Base-by-base conservation (phyloP, 139 green algal genomes). In the Tetratostichococcus sp. region DNA sequence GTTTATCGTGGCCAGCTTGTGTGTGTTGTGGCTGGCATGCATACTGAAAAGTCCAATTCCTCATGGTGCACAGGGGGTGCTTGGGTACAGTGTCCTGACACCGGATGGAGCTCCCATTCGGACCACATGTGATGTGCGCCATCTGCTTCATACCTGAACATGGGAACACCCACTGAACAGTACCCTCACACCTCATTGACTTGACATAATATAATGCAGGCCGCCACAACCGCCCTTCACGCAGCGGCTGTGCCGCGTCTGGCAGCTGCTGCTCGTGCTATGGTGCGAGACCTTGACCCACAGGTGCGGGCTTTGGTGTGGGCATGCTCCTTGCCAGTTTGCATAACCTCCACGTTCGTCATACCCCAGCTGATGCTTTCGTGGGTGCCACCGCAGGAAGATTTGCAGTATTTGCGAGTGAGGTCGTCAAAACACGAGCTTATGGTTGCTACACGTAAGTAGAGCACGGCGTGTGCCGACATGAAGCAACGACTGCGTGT, bases 321-420 rank as follows among this genome's bases (percentile, higher is more conserved):
- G n/a, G n/a, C n/a, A n/a, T n/a, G n/a, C n/a, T n/a, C n/a, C n/a
- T n/a, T n/a, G n/a, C n/a, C n/a, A n/a, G n/a, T n/a, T n/a, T n/a
- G n/a, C n/a, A n/a, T n/a, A n/a, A n/a, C n/a, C n/a, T n/a, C n/a
- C n/a, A n/a, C n/a, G n/a, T n/a, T n/a, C n/a, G n/a, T n/a, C n/a
- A n/a, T n/a, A n/a, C n/a, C n/a, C n/a, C n/a, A n/a, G n/a, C n/a
- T n/a, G n/a, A n/a, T n/a, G n/a, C n/a, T n/a, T n/a, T n/a, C n/a
- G n/a, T n/a, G n/a, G n/a, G n/a, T n/a, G n/a, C n/a, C n/a, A n/a
- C n/a, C 25, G 69, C 84, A 92, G 87, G 92, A 95, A 70, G 87
- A 93, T 74, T 59, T 95, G 57, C 81, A 95, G 75, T 95, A 94
- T 32, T 72, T 95, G 30, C 69, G 91, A 0, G 83, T 95, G 25